These are phyloP conservation scores for Scopulariopsis brevicaulis DNA, from an alignment of 2,329 filamentous ascomycete species.

Conservation along the genomic window DNA sequence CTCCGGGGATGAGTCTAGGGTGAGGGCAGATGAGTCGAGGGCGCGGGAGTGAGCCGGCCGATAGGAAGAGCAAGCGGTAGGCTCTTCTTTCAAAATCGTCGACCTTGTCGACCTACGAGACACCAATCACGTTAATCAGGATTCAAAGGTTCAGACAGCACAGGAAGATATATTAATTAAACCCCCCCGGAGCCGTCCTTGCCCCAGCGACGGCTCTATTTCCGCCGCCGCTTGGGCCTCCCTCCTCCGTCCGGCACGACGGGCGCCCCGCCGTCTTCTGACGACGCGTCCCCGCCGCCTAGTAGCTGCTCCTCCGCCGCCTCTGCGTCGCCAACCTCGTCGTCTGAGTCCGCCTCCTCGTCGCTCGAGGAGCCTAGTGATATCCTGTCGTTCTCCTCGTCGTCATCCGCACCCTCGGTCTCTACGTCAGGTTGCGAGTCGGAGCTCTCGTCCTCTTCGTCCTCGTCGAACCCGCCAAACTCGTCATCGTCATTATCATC, in stretches of 20 bases:
- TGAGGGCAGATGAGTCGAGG: too few species aligned
- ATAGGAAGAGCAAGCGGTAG: too few species aligned
- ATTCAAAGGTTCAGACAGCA: not conserved
- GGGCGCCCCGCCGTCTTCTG: not conserved
- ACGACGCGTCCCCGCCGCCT: not conserved
- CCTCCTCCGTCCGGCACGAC: not conserved
- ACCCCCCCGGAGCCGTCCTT: not conserved
- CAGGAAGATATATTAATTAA: not conserved
- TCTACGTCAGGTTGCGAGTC: slow-evolving; percentile 13
- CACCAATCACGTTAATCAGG: not conserved
- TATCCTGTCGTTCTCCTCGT: slow-evolving; percentile 32
- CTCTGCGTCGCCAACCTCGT: slow-evolving; percentile 19
- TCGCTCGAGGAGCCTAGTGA: slow-evolving; percentile 22
- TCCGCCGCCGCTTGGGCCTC: slow-evolving; percentile 2
- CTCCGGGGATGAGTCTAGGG: too few species aligned
- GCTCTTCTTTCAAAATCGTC: too few species aligned
- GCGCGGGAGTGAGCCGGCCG: too few species aligned
- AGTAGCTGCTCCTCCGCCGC: not conserved
- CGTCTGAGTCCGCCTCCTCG: slow-evolving; percentile 10
- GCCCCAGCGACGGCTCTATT: not conserved
- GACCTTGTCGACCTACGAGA: not conserved
- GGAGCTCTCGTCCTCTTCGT: slow-evolving; percentile 22
- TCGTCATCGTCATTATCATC: slow-evolving; percentile 22
- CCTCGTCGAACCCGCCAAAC: slow-evolving; percentile 34
- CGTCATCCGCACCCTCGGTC: slow-evolving; percentile 15